Evolutionary conservation across 208 protist species (phyloP), one percentile per base, ranked within the genome.

Genomic region (Zelonia costaricensis): DNA sequence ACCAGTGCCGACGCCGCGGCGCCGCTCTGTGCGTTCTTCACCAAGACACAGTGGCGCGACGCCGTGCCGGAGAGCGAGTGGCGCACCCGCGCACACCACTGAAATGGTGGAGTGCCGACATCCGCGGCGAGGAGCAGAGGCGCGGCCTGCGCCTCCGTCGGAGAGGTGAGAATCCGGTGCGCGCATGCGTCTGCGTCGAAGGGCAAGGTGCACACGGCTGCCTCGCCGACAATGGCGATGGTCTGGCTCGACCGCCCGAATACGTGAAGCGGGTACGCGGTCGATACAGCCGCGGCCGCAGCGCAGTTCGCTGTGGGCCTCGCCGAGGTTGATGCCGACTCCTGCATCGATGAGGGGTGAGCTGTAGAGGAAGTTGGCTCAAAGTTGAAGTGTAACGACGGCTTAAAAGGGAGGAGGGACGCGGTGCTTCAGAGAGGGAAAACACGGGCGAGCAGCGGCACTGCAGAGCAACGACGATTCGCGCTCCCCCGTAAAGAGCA

Each of bases 21-120:
- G 25, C 45, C 52, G 28, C 36, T 42, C 0, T 16, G 22, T 0
- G 59, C 20, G 30, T 42, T 59, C 20, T 53, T 59, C 16, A 71
- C 20, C 25, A 71, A 22, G 18, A 71, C 16, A 3, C 39, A 59
- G 42, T 71, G 64, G 0, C 58, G 58, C 39, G 28, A 31, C 12
- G 54, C n/a, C 7, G 36, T 44, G 6, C 22, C 3, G 1, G 66
- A 45, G 8, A 73, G 25, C 4, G 66, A 65, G 45, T 47, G 39
- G 3, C 49, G 45, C 23, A 73, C 58, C 2, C 58, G 57, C 5
- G 52, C 59, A 23, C 58, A 66, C 66, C 57, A 66, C 51, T 31
- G 38, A 22, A 57, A 57, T 1, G 12, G 12, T n/a, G n/a, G n/a
- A n/a, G n/a, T 12, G 28, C 20, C 35, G 38, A 15, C 23, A 3